phyloP scores from a whole-genome alignment of 345 rosid genomes.

The Pseudoturritis turrita region DNA sequence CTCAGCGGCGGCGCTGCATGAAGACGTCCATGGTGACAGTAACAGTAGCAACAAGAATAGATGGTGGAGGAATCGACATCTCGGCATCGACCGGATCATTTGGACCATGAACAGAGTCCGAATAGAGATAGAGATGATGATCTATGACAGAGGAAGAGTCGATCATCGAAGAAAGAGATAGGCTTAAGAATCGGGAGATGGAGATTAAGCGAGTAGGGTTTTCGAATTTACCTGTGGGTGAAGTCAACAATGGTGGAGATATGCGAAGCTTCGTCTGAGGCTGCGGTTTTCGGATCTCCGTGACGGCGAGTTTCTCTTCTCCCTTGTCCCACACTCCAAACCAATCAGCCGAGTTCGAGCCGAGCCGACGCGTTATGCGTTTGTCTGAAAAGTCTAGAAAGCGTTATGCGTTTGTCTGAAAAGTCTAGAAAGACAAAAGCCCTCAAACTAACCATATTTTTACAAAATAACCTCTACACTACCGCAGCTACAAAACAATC shows the following conservation, averaged over 20 bases:
- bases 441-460: too few species aligned
- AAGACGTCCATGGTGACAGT: slow-evolving; percentile 15
- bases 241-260: slow-evolving; percentile 23
- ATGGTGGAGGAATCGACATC: slow-evolving; percentile 20
- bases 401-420: not conserved
- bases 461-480: too few species aligned
- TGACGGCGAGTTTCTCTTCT: slow-evolving; percentile 7
- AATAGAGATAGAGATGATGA: slow-evolving; percentile 2
- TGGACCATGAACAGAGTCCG: not conserved
- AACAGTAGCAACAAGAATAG: slow-evolving; percentile 10
- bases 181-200: not conserved
- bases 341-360: not conserved
- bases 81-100: not conserved
- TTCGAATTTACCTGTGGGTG: not conserved
- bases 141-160: not conserved
- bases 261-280: slow-evolving; percentile 32
- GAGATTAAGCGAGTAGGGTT: not conserved
- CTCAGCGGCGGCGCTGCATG: not conserved
- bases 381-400: too few species aligned
- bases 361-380: not conserved
- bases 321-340: not conserved
- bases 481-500: too few species aligned
- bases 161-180: not conserved
- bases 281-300: slow-evolving; percentile 35
- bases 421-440: too few species aligned